Conservation (phyloP, 1,139 yeast species). For the Candida dubliniensis region DNA sequence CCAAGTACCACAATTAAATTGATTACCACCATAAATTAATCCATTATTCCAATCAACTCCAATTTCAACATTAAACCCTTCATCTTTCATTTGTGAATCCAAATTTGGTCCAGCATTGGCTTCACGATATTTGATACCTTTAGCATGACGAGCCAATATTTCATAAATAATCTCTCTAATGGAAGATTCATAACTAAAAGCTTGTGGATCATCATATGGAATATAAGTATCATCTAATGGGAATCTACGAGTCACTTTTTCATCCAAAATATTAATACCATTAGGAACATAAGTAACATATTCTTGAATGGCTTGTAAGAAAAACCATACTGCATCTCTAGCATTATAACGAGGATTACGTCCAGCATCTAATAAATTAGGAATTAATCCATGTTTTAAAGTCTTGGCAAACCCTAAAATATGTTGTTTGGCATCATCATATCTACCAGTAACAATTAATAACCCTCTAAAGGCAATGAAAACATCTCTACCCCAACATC, state of each 20-base stretch:
- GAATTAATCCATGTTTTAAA: conserved; percentile 91
- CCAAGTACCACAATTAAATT: conserved; percentile 96
- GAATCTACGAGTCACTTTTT: conserved; percentile 76
- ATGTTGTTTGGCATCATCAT: conserved; percentile 76
- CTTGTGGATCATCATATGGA: conserved; percentile 65
- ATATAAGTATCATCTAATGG: conserved; percentile 86
- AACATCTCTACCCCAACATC: conserved; percentile 99
- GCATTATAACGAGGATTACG: conserved; percentile 94
- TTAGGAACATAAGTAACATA: conserved; percentile 68
- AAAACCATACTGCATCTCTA: conserved; percentile 97
- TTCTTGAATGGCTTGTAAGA: conserved; percentile 82
- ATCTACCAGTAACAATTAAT: conserved; percentile 72
- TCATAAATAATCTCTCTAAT: conserved; percentile 80
- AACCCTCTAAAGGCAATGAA: conserved; percentile 85
- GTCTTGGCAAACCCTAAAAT: conserved; percentile 88
- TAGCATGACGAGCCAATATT: conserved; percentile 80
- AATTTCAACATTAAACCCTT: conserved; percentile 85
- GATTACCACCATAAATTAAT: conserved; percentile 86
- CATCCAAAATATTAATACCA: conserved; percentile 67
- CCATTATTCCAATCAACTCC: conserved; percentile 89
- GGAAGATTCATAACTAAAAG: conserved; percentile 69
- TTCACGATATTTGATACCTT: conserved; percentile 83
- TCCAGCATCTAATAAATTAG: conserved; percentile 89
- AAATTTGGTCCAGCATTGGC: conserved; percentile 91
- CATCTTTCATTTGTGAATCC: conserved; percentile 89